Conservation (phyloP, 2,329 filamentous ascomycete genomes). For the Aureobasidium mangrovei region DNA sequence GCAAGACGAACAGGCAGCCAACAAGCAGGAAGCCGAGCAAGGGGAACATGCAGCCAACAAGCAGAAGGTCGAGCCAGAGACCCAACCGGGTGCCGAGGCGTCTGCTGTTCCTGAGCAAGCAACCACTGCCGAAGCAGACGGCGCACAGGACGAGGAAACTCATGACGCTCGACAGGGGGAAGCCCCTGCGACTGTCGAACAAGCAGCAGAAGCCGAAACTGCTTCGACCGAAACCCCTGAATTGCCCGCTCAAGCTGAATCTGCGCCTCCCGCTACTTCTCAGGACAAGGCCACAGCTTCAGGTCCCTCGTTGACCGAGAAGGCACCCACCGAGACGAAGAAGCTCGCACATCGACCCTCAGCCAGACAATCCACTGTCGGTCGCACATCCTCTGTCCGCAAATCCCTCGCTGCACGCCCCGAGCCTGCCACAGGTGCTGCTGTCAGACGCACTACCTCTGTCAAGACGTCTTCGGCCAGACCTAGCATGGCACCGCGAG, state of each 20-base stretch:
- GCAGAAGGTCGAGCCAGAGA: not conserved
- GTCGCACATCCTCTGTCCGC: not conserved
- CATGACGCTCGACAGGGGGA: too few species aligned
- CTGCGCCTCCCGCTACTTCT: not conserved
- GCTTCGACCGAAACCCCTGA: too few species aligned
- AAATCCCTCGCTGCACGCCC: conserved; percentile 3
- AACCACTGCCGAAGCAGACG: too few species aligned
- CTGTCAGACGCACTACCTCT: conserved; percentile 1
- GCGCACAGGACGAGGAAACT: not conserved
- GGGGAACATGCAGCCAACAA: not conserved
- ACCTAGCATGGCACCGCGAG: conserved; percentile 13
- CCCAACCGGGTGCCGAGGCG: not conserved
- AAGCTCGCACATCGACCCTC: conserved; percentile 15
- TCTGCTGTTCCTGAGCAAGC: not conserved
- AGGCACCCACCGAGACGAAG: conserved; percentile 15
- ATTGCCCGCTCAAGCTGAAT: too few species aligned
- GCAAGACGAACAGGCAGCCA: too few species aligned
- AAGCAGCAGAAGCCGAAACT: too few species aligned
- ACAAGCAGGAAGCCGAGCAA: too few species aligned
- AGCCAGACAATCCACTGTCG: conserved; percentile 16
- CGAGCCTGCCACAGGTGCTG: not conserved
- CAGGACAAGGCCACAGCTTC: not conserved
- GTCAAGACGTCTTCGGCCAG: not conserved
- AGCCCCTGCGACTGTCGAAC: too few species aligned
- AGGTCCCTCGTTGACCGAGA: not conserved